These are phyloP conservation scores for Chenopodium quinoa DNA, from an alignment of 148 eudicot species.

Conservation along the genomic window DNA sequence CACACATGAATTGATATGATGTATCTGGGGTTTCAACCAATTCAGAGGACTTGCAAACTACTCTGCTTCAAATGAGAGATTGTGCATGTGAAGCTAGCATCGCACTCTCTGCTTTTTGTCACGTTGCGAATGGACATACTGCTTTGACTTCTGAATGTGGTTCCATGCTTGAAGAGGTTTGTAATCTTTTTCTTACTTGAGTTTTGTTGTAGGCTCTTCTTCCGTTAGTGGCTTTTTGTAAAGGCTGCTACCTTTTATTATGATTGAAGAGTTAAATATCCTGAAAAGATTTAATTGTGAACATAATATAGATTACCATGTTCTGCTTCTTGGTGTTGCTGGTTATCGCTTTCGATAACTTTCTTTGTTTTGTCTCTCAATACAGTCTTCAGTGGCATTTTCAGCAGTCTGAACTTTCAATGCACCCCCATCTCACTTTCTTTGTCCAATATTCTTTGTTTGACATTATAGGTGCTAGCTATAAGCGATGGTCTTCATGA, in stretches of 20 bases:
- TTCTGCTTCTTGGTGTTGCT: neutral
- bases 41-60: slow-evolving; percentile 82
- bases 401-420: neutral
- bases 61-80: slow-evolving; percentile 86
- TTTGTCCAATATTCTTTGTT: slow-evolving; percentile 2
- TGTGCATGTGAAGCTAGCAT: slow-evolving; percentile 80
- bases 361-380: neutral
- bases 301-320: neutral
- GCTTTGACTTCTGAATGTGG: slow-evolving; percentile 96
- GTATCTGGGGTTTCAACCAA: slow-evolving; percentile 22
- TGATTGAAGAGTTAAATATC: neutral
- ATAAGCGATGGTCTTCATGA: slow-evolving; percentile 86
- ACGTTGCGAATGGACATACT: slow-evolving; percentile 62
- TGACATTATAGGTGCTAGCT: slow-evolving; percentile 67
- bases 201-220: slow-evolving; percentile 3
- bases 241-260: neutral
- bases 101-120: slow-evolving; percentile 67
- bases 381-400: neutral
- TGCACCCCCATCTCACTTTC: slow-evolving; percentile 1
- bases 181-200: neutral
- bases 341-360: neutral
- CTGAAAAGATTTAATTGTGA: neutral
- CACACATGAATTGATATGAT: slow-evolving; percentile 14
- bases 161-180: slow-evolving; percentile 98
- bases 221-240: neutral